phyloP scores from a whole-genome alignment of 208 protist species.

The Crithidia brevicula region DNA sequence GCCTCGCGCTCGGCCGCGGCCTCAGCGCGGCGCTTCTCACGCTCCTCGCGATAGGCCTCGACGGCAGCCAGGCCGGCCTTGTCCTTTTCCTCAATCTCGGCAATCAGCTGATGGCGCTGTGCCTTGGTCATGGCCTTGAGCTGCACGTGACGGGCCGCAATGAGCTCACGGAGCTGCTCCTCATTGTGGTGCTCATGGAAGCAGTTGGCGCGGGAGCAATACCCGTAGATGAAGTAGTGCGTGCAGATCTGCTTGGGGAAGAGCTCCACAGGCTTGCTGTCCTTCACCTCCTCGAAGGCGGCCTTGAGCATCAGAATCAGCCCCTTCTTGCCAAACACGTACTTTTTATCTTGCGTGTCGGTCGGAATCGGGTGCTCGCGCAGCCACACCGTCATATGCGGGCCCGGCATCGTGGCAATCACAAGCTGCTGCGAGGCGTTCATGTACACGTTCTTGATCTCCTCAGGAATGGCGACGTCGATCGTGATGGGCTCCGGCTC shows the following conservation, averaged over 20 bases:
- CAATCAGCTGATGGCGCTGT: conserved; percentile 72
- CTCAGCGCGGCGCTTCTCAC: conserved; percentile 33
- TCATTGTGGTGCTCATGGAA: conserved; percentile 87
- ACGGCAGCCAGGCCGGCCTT: conserved; percentile 51
- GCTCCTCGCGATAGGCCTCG: conserved; percentile 49
- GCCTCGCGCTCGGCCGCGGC: conserved; percentile 21
- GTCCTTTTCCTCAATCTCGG: conserved; percentile 65
- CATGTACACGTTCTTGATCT: conserved; percentile 72
- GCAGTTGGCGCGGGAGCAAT: conserved; percentile 81
- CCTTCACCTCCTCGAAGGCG: conserved; percentile 63
- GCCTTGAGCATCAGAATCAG: conserved; percentile 87
- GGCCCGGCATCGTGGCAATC: conserved; percentile 81
- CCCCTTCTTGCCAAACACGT: conserved; percentile 75
- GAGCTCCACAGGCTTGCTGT: conserved; percentile 88
- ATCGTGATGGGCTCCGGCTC: conserved; percentile 66
- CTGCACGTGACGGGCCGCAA: conserved; percentile 76
- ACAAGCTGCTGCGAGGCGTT: conserved; percentile 69
- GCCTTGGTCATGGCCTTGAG: conserved; percentile 82
- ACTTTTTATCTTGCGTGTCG: conserved; percentile 56
- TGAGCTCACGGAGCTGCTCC: conserved; percentile 71
- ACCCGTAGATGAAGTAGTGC: conserved; percentile 85
- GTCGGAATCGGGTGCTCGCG: conserved; percentile 63
- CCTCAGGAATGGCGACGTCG: conserved; percentile 55
- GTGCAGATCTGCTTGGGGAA: conserved; percentile 85
- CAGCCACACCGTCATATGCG: conserved; percentile 85